Conservation (phyloP, 202 grass and related monocot species). For the Zizania palustris region DNA sequence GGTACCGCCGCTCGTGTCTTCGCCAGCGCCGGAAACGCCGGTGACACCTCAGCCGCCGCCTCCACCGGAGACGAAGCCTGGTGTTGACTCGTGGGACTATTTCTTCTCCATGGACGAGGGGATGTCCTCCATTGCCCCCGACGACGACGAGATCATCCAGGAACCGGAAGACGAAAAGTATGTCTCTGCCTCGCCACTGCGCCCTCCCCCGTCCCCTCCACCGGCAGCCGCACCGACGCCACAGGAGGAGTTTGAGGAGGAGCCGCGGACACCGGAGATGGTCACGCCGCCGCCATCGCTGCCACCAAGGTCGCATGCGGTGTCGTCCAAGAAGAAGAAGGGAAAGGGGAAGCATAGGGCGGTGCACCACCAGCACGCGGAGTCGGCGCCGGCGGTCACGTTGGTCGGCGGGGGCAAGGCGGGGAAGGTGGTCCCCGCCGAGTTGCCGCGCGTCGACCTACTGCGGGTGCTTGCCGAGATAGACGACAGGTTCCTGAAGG, state of each 20-base stretch:
- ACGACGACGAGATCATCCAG: constrained; percentile 58
- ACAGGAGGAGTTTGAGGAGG: constrained; percentile 47
- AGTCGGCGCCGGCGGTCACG: constrained; percentile 63
- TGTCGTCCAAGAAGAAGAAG: constrained; percentile 51
- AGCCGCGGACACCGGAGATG: constrained; percentile 67
- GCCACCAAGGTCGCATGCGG: constrained; percentile 48
- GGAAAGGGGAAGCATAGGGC: constrained; percentile 61
- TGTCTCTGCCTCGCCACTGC: constrained; percentile 48
- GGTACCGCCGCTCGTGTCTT: constrained; percentile 34
- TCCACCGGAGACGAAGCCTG: constrained; percentile 45
- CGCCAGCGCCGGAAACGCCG: constrained; percentile 34
- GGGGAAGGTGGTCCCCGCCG: constrained; percentile 55
- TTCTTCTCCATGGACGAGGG: constrained; percentile 78
- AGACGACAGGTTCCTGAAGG: constrained; percentile 84
- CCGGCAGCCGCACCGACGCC: not conserved
- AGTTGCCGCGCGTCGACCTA: constrained; percentile 55
- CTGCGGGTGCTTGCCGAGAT: constrained; percentile 69
- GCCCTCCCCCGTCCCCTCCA: constrained; percentile 41
- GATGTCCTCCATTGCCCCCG: constrained; percentile 57
- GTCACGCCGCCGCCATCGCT: constrained; percentile 43
- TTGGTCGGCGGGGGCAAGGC: constrained; percentile 43
- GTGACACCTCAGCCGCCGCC: constrained; percentile 45
- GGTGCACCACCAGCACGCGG: constrained; percentile 75
- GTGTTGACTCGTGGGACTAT: constrained; percentile 77
- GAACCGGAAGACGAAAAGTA: constrained; percentile 57